Percentiles rank a stretch among this genome's conserved stretches.
Conservation (phyloP, 2,329 filamentous ascomycete species). For the Madurella mycetomatis region DNA sequence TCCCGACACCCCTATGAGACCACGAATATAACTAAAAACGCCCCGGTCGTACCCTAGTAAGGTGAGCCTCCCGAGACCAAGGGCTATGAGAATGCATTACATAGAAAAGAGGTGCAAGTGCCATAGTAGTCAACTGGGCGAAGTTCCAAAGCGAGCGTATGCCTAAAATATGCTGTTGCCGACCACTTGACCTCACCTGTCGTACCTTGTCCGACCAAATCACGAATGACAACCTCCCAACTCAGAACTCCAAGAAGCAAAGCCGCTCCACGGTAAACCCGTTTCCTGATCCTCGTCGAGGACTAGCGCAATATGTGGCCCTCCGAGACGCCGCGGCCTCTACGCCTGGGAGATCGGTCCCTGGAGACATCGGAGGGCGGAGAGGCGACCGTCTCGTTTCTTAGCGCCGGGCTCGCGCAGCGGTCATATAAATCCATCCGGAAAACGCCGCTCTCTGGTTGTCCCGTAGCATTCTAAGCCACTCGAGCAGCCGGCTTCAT, state of each 20-base stretch:
- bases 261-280: too few relatives aligned
- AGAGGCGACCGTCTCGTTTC: background rate
- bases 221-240: too few relatives aligned
- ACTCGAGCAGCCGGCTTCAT: conserved; percentile 49
- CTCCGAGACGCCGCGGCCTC: too few relatives aligned
- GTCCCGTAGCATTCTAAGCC: conserved; percentile 26
- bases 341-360: too few relatives aligned
- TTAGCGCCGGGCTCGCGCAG: background rate
- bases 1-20: background rate
- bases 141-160: background rate
- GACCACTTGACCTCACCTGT: background rate
- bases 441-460: background rate
- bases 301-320: too few relatives aligned
- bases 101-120: background rate
- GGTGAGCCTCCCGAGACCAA: too few relatives aligned
- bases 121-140: too few relatives aligned
- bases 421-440: background rate
- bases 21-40: background rate
- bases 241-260: too few relatives aligned
- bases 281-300: too few relatives aligned
- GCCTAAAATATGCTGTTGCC: background rate
- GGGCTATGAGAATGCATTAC: conserved; percentile 5
- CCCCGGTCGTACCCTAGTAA: background rate
- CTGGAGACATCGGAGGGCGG: background rate
- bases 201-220: too few relatives aligned